These are phyloP conservation scores for Thyridium curvatum DNA, from an alignment of 2,329 filamentous ascomycete genomes.

Conservation along the genomic window DNA sequence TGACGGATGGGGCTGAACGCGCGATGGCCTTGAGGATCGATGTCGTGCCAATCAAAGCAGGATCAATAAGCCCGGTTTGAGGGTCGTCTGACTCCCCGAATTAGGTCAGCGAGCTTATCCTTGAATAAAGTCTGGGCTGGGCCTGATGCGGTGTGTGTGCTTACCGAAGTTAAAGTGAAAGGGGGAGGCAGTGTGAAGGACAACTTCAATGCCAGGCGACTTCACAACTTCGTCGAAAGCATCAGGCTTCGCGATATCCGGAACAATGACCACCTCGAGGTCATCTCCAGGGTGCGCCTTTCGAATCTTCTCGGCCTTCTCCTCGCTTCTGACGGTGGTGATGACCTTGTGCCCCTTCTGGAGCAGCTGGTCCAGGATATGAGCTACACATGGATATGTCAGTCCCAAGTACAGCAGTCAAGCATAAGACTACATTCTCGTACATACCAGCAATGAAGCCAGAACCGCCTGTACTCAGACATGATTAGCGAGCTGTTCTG, in stretches of 20 bases:
- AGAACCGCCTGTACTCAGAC: slow-evolving; percentile 35
- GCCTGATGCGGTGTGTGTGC: slow-evolving; percentile 6
- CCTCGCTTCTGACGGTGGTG: slow-evolving; percentile 48
- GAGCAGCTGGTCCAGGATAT: slow-evolving; percentile 49
- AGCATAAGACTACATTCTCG: background rate
- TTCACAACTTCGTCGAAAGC: slow-evolving; percentile 65
- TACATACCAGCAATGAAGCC: slow-evolving; percentile 44
- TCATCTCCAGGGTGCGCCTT: slow-evolving; percentile 38
- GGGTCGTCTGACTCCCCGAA: slow-evolving; percentile 29
- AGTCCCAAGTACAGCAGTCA: slow-evolving; percentile 3
- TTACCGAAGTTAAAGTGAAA: slow-evolving; percentile 46
- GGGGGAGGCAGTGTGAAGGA: slow-evolving; percentile 56
- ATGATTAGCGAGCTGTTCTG: slow-evolving; percentile 3
- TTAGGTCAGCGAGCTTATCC: background rate
- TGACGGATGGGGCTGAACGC: slow-evolving; percentile 51
- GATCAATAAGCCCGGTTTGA: slow-evolving; percentile 48
- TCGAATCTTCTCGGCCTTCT: slow-evolving; percentile 46
- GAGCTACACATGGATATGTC: slow-evolving; percentile 27
- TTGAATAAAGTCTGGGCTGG: background rate
- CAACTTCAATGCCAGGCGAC: slow-evolving; percentile 43
- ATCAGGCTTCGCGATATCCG: slow-evolving; percentile 66
- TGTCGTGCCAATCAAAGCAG: slow-evolving; percentile 54
- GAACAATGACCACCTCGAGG: slow-evolving; percentile 55
- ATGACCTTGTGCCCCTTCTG: slow-evolving; percentile 43
- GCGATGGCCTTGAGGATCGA: slow-evolving; percentile 68